Conservation (phyloP, 306 rosid genomes). For the Cyclanthera cordifolia region DNA sequence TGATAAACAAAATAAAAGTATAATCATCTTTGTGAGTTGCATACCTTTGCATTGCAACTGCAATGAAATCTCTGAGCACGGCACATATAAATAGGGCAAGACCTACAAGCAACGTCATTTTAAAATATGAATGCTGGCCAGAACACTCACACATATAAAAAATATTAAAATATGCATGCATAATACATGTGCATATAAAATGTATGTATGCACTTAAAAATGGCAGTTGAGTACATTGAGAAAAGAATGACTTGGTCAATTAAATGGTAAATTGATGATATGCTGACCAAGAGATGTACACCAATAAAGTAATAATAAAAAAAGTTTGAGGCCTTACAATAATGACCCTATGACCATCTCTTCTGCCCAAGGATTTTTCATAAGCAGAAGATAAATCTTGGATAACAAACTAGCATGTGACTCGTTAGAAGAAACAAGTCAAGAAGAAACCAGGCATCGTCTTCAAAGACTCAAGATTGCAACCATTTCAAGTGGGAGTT, state of each 20-base stretch:
- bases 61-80: slow-evolving; percentile 55
- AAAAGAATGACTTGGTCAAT: neutral
- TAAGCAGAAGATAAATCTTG: neutral
- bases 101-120: slow-evolving; percentile 37
- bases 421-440: neutral
- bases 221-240: neutral
- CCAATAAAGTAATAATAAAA: neutral
- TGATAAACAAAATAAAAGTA: neutral
- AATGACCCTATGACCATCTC: neutral
- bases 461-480: neutral
- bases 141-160: too few relatives aligned
- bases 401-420: neutral
- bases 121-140: neutral
- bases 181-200: neutral
- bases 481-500: neutral
- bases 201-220: neutral
- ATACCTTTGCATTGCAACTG: slow-evolving; percentile 44
- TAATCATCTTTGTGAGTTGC: slow-evolving; percentile 3
- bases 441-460: neutral
- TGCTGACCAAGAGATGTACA: neutral
- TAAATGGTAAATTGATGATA: neutral
- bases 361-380: neutral
- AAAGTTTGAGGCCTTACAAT: neutral
- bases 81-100: slow-evolving; percentile 69
- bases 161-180: neutral